Evolutionary conservation across 192 early-diverging fungal species (phyloP), one percentile per base, ranked within the genome.

Genomic region (Backusella westeae): DNA sequence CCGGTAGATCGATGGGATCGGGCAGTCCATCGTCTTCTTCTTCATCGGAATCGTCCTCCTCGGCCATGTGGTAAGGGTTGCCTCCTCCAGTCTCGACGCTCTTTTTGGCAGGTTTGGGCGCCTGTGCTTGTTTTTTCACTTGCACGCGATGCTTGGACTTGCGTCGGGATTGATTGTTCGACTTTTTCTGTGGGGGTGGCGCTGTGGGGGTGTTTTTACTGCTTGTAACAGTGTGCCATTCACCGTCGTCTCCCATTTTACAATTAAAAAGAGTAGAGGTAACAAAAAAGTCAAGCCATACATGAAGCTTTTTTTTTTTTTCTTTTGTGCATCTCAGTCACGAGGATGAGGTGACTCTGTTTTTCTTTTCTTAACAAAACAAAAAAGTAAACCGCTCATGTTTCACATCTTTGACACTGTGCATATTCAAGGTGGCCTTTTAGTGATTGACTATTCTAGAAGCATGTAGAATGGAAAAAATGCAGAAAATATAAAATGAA

Each of bases 1-100:
- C 77, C 6, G 86, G 76, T 4, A 75, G 9, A 49, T 82, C 81
- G 29, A 81, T 78, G 32, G 81, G 81, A 56, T 77, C 78, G 9
- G 72, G 68, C 3, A 44, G 46, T 29, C 75, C 78, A 35, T 75
- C 74, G 52, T 78, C 70, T 73, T 77, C 73, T 34, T 75, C 73
- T 6, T 75, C 74, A 15, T 29, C 52, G 14, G 71, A 49, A 56
- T 80, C 78, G 9, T 83, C 75, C 12, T 83, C 82, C 39, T 71
- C 69, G 6, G 75, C 35, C 56, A 63, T 63, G 15, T 69, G 52
- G 34, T 49, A 49, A 12, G 68, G 75, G 39, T 69, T 69, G 7
- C 44, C 42, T 0, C 66, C 23, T 0, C 66, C 23, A 14, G 23
- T 14, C 23, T 63, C 56, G 12, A 29, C 23, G 9, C 21, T 34